Evolutionary conservation across 2,329 filamentous ascomycete species (phyloP), one percentile per base, ranked within the genome.

Genomic region (Xylaria hypoxylon): DNA sequence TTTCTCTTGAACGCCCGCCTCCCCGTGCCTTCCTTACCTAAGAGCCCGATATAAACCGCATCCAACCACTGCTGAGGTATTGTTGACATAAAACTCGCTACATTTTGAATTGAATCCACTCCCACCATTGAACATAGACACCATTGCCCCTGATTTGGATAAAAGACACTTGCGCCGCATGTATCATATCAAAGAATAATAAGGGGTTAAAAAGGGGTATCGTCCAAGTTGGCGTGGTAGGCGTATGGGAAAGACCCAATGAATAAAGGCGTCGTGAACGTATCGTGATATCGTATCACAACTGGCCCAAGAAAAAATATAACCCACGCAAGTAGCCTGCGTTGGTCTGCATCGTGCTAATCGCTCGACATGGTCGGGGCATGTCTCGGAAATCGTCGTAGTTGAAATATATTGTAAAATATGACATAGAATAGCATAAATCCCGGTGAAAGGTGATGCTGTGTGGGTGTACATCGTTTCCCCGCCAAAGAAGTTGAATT

Each of bases 161-260:
- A 67, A 64, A 67, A 58, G 51, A 58, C 61, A 64, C 38, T 63
- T 60, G 60, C 64, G 64, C 64, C 64, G 44, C 28, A 60, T 67
- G 61, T 26, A 60, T 60, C 61, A 10, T 61, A 64, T 42, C 55
- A 47, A 53, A 33, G 24, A 61, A 61, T 33, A 45, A 53, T 19
- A 59, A 22, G 35, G 28, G n/a, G 45, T 13, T 26, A 26, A 26
- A 19, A 24, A 26, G 28, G 45, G 65, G 51, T 60, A 62, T 61
- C 61, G 5, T 31, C 52, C 50, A 44, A 15, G 15, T n/a, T 48
- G 51, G 47, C 19, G 40, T 38, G 28, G 26, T 35, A 24, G 44
- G 48, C 48, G 55, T 45, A 28, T 40, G 5, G 48, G 15, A 26
- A 60, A 61, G 35, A 35, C 55, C 24, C 28, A 42, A 47, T 22